Conservation (phyloP, 108 stramenopile genomes). For the Skeletonema tropicum region DNA sequence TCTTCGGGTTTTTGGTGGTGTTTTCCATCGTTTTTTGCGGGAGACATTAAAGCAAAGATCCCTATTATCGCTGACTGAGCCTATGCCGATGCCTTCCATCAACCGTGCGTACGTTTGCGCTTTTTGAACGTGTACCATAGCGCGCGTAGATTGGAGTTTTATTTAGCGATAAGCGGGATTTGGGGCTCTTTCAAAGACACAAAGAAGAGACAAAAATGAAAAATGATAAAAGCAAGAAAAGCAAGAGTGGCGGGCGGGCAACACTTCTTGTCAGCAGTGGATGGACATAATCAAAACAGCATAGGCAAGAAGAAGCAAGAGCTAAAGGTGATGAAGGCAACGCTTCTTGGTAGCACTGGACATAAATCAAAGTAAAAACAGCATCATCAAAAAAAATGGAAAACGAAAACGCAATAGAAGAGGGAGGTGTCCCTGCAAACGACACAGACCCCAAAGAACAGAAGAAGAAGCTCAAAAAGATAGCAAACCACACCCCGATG, state of each 20-base stretch:
- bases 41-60: background rate
- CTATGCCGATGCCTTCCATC: too few relatives aligned
- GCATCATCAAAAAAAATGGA: background rate
- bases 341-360: background rate
- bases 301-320: too few relatives aligned
- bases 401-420: conserved; percentile 1
- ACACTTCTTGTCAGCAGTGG: too few relatives aligned
- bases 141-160: too few relatives aligned
- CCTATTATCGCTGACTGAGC: background rate
- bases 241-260: too few relatives aligned
- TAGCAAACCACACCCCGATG: conserved; percentile 58
- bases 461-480: conserved; percentile 50
- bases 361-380: background rate
- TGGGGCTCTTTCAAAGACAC: background rate
- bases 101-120: too few relatives aligned
- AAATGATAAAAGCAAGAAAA: too few relatives aligned
- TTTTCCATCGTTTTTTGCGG: background rate
- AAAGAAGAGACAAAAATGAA: background rate
- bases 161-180: background rate
- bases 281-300: too few relatives aligned
- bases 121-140: too few relatives aligned
- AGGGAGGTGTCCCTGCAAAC: conserved; percentile 1
- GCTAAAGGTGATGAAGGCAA: background rate
- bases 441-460: background rate
- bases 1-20: too few relatives aligned